A percentile compares a stretch with the other conserved stretches of the same genome.
Conservation (phyloP, 306 rosid genomes). For the Quercus alba region DNA sequence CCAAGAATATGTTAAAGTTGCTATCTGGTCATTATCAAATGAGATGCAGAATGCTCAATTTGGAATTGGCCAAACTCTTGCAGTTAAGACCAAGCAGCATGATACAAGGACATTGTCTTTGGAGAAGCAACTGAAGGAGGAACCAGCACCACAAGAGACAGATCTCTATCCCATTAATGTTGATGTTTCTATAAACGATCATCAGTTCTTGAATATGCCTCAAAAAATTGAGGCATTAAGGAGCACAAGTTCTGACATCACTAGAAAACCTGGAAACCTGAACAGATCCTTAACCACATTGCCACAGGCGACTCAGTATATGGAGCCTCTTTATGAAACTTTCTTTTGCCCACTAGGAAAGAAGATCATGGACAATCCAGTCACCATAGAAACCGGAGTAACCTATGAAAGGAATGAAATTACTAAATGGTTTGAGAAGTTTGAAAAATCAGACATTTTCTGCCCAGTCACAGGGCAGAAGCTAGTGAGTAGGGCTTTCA, state of each 20-base stretch:
- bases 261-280: neutral
- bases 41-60: conserved; percentile 36
- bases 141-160: conserved; percentile 15
- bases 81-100: neutral
- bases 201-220: conserved; percentile 1
- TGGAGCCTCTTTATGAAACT: conserved; percentile 42
- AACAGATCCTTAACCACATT: neutral
- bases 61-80: neutral
- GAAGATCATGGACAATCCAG: conserved; percentile 48
- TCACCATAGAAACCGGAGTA: conserved; percentile 39
- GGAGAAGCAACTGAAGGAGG: conserved; percentile 15
- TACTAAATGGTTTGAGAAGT: conserved; percentile 33
- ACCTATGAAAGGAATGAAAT: conserved; percentile 45
- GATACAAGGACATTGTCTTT: conserved; percentile 3
- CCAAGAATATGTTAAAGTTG: conserved; percentile 29
- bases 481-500: conserved; percentile 24
- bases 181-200: conserved; percentile 21
- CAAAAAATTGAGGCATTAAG: neutral
- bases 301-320: conserved; percentile 17
- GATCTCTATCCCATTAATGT: conserved; percentile 39
- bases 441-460: conserved; percentile 9
- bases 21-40: conserved; percentile 28
- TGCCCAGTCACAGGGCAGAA: conserved; percentile 39
- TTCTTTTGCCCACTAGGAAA: conserved; percentile 52
- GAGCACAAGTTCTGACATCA: conserved; percentile 5